These are phyloP conservation scores for Cryptococcus hybrid DNA, from an alignment of 1,284 basidiomycete species.

Conservation along the genomic window DNA sequence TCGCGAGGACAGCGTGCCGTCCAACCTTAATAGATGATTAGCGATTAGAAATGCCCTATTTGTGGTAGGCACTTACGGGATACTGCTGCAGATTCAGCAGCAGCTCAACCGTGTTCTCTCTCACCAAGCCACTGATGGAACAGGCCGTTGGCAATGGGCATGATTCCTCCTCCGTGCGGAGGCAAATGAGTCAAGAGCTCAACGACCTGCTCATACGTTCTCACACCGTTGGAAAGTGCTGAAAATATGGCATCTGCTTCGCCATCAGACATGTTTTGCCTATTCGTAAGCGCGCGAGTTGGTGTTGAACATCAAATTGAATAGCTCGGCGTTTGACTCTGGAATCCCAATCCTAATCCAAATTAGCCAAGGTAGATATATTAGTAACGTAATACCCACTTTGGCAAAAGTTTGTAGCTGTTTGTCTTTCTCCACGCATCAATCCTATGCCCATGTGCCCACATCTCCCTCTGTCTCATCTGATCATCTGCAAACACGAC, in stretches of 20 bases:
- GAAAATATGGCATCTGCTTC: conserved; percentile 76
- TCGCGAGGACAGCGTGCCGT: conserved; percentile 70
- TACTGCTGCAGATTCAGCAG: conserved; percentile 73
- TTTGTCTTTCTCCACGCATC: conserved; percentile 74
- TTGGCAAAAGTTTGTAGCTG: conserved; percentile 60
- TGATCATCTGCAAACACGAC: conserved; percentile 66
- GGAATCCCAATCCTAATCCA: conserved; percentile 59
- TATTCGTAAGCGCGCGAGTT: conserved; percentile 65
- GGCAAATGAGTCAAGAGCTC: conserved; percentile 82
- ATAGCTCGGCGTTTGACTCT: conserved; percentile 55
- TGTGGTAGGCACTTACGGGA: conserved; percentile 57
- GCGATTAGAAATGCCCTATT: neutral
- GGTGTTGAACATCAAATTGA: conserved; percentile 69
- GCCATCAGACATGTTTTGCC: conserved; percentile 60
- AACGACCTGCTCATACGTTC: conserved; percentile 79
- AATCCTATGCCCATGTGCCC: conserved; percentile 66
- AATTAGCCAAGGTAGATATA: neutral
- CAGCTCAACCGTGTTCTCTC: conserved; percentile 76
- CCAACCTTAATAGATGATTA: conserved; percentile 63
- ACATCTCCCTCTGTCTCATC: conserved; percentile 60
- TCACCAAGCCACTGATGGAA: conserved; percentile 79
- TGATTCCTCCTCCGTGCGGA: conserved; percentile 75
- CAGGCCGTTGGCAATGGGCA: conserved; percentile 81
- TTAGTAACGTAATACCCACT: conserved; percentile 50
- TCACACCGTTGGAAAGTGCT: conserved; percentile 65